A percentile compares a stretch with the other conserved stretches of the same genome.
Conservation (phyloP, 192 early-diverging fungal genomes). For the Polychytrium aggregatum region DNA sequence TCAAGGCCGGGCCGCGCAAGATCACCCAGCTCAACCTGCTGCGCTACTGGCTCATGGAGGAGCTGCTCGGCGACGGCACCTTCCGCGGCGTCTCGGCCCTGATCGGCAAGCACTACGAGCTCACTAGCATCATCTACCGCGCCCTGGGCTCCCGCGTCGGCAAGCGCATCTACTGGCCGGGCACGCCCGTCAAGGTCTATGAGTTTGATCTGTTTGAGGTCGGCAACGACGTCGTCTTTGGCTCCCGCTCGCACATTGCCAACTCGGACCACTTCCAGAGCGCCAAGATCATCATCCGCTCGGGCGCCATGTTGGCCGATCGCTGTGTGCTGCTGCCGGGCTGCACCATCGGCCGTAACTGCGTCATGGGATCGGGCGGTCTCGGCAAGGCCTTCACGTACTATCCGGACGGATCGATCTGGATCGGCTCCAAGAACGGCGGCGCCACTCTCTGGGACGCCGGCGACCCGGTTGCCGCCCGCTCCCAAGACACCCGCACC, state of each 20-base stretch:
- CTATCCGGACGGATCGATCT: conserved; percentile 15
- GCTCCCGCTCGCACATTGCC: conserved; percentile 24
- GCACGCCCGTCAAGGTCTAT: conserved; percentile 18
- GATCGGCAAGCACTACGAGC: conserved; percentile 32
- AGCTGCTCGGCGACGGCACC: conserved; percentile 15
- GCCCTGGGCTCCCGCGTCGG: too few species aligned
- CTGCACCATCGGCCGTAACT: conserved; percentile 16
- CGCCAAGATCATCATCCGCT: conserved; percentile 13
- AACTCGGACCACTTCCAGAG: conserved; percentile 18
- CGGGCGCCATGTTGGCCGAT: conserved; percentile 35
- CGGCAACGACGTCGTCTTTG: conserved; percentile 38
- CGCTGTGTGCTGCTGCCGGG: conserved; percentile 34
- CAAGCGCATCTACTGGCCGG: too few species aligned
- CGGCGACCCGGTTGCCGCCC: too few species aligned
- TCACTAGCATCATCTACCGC: too few species aligned
- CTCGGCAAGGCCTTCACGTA: conserved; percentile 14
- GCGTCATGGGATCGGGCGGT: conserved; percentile 28
- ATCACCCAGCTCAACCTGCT: conserved; percentile 1
- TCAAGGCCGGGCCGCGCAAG: conserved; percentile 4
- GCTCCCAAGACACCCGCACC: too few species aligned
- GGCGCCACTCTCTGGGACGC: conserved; percentile 20
- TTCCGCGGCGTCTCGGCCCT: conserved; percentile 23
- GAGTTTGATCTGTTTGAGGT: conserved; percentile 34
- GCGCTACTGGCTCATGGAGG: conserved; percentile 18
- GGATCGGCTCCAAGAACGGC: conserved; percentile 26